These are phyloP conservation scores for Sporisorium exsertum DNA, from an alignment of 1,284 basidiomycete genomes.

Conservation along the genomic window DNA sequence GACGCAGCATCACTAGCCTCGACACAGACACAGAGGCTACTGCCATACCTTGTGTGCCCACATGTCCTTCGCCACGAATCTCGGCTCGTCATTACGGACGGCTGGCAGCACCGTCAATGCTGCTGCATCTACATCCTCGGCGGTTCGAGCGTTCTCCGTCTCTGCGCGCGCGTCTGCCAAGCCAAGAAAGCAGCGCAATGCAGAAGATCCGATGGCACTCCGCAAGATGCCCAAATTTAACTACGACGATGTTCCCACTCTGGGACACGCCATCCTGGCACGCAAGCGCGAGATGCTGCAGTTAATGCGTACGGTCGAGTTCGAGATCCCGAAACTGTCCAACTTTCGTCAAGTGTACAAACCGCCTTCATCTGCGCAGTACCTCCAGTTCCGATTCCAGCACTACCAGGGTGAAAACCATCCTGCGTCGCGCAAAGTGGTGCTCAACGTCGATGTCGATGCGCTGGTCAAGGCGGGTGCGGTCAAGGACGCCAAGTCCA, in stretches of 20 bases:
- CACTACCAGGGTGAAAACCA: slow-evolving; percentile 70
- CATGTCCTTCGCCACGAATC: slow-evolving; percentile 26
- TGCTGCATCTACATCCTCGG: slow-evolving; percentile 23
- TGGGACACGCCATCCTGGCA: slow-evolving; percentile 61
- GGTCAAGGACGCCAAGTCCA: slow-evolving; percentile 49
- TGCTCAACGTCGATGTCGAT: slow-evolving; percentile 59
- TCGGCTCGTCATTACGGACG: slow-evolving; percentile 30
- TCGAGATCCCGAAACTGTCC: slow-evolving; percentile 66
- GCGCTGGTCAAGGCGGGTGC: slow-evolving; percentile 53
- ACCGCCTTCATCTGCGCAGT: slow-evolving; percentile 50
- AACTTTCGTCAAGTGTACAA: slow-evolving; percentile 63
- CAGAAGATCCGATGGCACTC: slow-evolving; percentile 52
- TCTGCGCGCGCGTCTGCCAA: slow-evolving; percentile 43
- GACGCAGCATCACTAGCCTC: neutral
- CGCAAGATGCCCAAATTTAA: slow-evolving; percentile 59
- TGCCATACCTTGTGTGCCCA: neutral
- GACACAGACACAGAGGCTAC: neutral
- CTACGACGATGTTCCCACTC: slow-evolving; percentile 66
- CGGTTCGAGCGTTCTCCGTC: slow-evolving; percentile 42
- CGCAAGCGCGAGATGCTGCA: slow-evolving; percentile 61
- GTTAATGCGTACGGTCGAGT: slow-evolving; percentile 56
- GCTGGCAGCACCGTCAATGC: slow-evolving; percentile 15
- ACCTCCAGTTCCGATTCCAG: slow-evolving; percentile 64
- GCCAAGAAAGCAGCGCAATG: slow-evolving; percentile 51
- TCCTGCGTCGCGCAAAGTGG: slow-evolving; percentile 69